Evolutionary conservation across 306 rosid species (phyloP), one percentile per base, ranked within the genome.

Genomic region (Lagenaria siceraria): DNA sequence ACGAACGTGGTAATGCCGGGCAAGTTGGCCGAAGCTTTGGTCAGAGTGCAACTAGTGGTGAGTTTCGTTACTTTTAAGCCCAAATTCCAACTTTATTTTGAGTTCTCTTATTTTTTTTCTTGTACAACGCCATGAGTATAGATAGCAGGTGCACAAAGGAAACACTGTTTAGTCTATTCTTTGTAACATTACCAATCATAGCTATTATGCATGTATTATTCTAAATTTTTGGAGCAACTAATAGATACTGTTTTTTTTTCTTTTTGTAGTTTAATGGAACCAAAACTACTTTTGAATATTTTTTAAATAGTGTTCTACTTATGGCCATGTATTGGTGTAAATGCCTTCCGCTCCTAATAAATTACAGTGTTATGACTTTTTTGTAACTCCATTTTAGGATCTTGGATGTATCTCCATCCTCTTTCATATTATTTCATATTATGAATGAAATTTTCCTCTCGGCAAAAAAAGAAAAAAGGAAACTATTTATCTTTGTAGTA

Each of bases 21-120:
- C 88, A 86, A 80, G 84, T 74, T 88, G 87, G 87, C 81, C 88
- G 85, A 68, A 82, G 86, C 81, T 78, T 83, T 74, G 83, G 81
- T 58, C 81, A 75, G 54, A 80, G 85, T 71, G 79, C 86, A 83
- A 76, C 86, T 78, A 76, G 85, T 53, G 96, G 98, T 93, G 82
- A 79, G 97, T 78, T 83, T 79, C 78, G 68, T 77, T 42, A 29
- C 63, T 35, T 60, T 66, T 9, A 64, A 11, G 65, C 70, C 13
- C 35, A 4, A 12, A 46, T 52, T 55, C 38, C 21, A 70, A 62
- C 40, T 9, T 35, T 36, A 22, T n/a, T 11, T 58, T 2, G 21
- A 56, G 56, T 35, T 64, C 38, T 68, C 10, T 51, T 52, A 25
- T 15, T 49, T 40, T 68, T 29, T 17, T 27, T 29, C 10, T 10